phyloP scores from a whole-genome alignment of 306 rosid species.

The Astragalus membranaceus region DNA sequence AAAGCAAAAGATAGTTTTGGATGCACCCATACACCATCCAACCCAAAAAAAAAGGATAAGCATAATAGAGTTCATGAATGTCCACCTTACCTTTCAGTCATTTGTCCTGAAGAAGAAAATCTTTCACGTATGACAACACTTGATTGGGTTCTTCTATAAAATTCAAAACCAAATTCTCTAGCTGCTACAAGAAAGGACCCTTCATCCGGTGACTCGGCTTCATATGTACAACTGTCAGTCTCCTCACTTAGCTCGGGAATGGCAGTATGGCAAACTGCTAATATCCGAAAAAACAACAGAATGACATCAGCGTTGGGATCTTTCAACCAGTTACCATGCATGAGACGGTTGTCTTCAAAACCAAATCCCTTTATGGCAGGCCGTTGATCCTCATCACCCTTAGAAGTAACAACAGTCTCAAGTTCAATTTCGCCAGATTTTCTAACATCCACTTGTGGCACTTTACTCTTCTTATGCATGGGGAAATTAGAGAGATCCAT shows the following conservation, averaged over 20 bases:
- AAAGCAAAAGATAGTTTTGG: conserved; percentile 18
- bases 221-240: conserved; percentile 63
- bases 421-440: conserved; percentile 54
- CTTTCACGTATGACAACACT: conserved; percentile 59
- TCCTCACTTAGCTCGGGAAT: conserved; percentile 85
- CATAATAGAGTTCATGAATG: not conserved
- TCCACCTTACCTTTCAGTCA: conserved; percentile 63
- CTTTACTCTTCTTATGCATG: conserved; percentile 18
- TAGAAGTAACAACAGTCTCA: conserved; percentile 58
- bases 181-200: conserved; percentile 97
- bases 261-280: conserved; percentile 93
- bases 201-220: conserved; percentile 99
- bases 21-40: conserved; percentile 31
- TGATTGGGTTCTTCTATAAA: conserved; percentile 79
- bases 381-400: conserved; percentile 33
- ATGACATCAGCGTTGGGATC: conserved; percentile 54
- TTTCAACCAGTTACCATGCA: conserved; percentile 74
- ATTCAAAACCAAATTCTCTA: conserved; percentile 94
- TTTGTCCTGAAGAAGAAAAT: conserved; percentile 40
- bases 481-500: conserved; percentile 50
- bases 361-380: conserved; percentile 77
- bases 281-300: conserved; percentile 67
- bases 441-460: conserved; percentile 26
- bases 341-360: conserved; percentile 79
- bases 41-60: not conserved